phyloP scores from a whole-genome alignment of 1,284 basidiomycete species.

The Malassezia arunalokei region DNA sequence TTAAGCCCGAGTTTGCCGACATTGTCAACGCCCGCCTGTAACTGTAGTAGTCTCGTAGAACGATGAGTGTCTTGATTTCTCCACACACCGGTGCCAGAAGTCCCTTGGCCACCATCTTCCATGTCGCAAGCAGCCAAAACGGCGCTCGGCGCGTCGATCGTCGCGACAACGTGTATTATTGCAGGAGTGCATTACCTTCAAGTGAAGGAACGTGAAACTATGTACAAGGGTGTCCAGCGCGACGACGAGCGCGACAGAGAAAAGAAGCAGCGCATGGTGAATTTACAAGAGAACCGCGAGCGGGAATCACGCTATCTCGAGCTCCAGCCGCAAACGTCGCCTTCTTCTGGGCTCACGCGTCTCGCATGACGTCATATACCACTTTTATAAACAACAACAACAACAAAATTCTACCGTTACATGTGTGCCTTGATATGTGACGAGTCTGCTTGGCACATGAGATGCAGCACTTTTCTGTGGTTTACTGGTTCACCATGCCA shows the following conservation, averaged over 20 bases:
- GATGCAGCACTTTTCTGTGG: background rate
- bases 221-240: slow-evolving; percentile 41
- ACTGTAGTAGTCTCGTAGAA: background rate
- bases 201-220: slow-evolving; percentile 60
- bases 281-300: slow-evolving; percentile 29
- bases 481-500: slow-evolving; percentile 2
- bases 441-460: too few species aligned
- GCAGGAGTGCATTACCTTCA: slow-evolving; percentile 88
- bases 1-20: slow-evolving; percentile 73
- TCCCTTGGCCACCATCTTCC: slow-evolving; percentile 35
- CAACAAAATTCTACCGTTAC: background rate
- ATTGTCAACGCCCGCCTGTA: slow-evolving; percentile 62
- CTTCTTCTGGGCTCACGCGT: background rate
- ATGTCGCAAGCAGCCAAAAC: slow-evolving; percentile 68
- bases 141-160: slow-evolving; percentile 61
- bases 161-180: slow-evolving; percentile 61
- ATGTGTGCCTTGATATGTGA: too few species aligned
- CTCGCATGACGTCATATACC: background rate
- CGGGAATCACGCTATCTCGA: slow-evolving; percentile 28
- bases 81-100: too few species aligned
- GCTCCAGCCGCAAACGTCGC: slow-evolving; percentile 22
- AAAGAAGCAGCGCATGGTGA: slow-evolving; percentile 27
- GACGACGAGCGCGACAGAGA: slow-evolving; percentile 36
- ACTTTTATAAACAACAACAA: slow-evolving; percentile 3
- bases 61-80: background rate